Evolutionary conservation across 208 protist genomes (phyloP).

Genomic region (Trypanosomatidae sp.): DNA sequence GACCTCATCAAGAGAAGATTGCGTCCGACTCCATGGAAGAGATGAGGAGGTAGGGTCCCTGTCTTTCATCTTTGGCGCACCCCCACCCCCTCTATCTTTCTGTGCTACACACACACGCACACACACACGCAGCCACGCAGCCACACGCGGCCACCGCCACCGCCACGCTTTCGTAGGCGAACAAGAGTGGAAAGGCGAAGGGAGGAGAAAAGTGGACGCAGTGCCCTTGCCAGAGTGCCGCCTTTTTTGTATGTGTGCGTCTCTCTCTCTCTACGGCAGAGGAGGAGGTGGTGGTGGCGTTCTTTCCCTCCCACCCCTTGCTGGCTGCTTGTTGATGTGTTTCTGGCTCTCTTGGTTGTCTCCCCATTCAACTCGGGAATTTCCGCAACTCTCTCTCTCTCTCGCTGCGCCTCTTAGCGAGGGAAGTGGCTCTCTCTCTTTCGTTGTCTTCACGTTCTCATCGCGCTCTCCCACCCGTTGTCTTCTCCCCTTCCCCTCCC

Average conservation of each 20-base stretch:
- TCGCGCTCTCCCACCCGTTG: not conserved
- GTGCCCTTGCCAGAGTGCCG: not conserved
- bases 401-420: not conserved
- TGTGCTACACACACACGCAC: not conserved
- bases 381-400: not conserved
- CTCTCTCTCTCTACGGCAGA: not conserved
- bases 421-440: too few relatives aligned
- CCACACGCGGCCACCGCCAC: too few relatives aligned
- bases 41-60: not conserved
- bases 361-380: not conserved
- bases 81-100: not conserved
- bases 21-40: not conserved
- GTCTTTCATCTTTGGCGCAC: not conserved
- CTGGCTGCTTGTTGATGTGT: not conserved
- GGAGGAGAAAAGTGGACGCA: not conserved
- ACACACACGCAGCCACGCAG: too few relatives aligned
- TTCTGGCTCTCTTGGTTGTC: not conserved
- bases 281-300: not conserved
- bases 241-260: not conserved
- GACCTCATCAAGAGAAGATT: conserved; percentile 1
- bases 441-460: not conserved
- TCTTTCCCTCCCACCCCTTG: not conserved
- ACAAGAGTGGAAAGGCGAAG: not conserved
- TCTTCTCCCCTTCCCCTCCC: not conserved
- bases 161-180: too few relatives aligned